A percentile compares a stretch with the other conserved stretches of the same genome.
Conservation (phyloP, 306 rosid species). For the Geum urbanum region DNA sequence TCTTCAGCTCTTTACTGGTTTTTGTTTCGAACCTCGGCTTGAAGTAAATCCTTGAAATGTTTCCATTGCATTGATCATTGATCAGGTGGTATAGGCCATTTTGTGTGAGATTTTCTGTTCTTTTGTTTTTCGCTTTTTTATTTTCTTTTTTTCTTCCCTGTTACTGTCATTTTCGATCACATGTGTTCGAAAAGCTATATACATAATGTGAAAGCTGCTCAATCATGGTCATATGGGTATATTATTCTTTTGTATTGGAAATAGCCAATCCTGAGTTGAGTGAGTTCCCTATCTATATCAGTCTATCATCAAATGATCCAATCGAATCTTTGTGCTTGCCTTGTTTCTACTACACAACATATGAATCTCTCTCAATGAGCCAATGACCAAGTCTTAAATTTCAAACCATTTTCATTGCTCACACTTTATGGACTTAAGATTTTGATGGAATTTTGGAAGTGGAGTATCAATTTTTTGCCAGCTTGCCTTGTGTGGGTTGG, state of each 20-base stretch:
- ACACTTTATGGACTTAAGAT: background rate
- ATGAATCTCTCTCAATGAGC: constrained; percentile 14
- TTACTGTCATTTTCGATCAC: constrained; percentile 30
- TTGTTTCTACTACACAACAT: background rate
- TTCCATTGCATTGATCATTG: constrained; percentile 16
- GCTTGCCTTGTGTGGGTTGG: constrained; percentile 47
- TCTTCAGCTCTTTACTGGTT: constrained; percentile 88
- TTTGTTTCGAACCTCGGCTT: constrained; percentile 95
- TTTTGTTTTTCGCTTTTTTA: constrained; percentile 18
- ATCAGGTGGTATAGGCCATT: constrained; percentile 26
- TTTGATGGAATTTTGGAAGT: background rate
- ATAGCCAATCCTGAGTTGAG: constrained; percentile 13
- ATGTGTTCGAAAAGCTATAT: constrained; percentile 33
- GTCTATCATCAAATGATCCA: background rate
- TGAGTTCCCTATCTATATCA: background rate
- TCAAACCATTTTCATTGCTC: background rate
- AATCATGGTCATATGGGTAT: constrained; percentile 49
- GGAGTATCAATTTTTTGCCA: background rate
- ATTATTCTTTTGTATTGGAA: constrained; percentile 46
- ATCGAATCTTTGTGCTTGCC: background rate
- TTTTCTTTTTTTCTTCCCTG: constrained; percentile 16
- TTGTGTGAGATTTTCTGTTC: constrained; percentile 19
- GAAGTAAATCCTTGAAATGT: constrained; percentile 63
- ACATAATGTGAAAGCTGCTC: constrained; percentile 48
- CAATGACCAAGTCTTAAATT: background rate